These are phyloP conservation scores for Saccharomyces hybrid DNA, from an alignment of 1,139 yeast species.

Conservation along the genomic window DNA sequence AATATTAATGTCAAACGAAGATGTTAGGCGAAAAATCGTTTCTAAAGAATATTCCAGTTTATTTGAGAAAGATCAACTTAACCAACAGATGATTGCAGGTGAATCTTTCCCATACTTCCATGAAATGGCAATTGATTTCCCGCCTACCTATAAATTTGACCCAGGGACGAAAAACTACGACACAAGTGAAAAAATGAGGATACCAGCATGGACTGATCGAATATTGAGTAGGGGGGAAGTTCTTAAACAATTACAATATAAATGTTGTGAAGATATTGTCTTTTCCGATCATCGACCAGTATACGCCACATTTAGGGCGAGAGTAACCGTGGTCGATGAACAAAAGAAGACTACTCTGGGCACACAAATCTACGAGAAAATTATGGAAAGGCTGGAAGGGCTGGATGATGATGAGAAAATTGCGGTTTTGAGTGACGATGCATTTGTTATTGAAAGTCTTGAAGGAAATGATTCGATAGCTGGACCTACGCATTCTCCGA, in stretches of 20 bases:
- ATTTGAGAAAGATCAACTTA: slow-evolving; percentile 72
- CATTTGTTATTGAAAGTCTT: slow-evolving; percentile 10
- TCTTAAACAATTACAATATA: slow-evolving; percentile 59
- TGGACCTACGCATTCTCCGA: slow-evolving; percentile 2
- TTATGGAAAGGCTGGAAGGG: slow-evolving; percentile 20
- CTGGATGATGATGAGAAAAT: slow-evolving; percentile 34
- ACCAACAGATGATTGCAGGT: slow-evolving; percentile 74
- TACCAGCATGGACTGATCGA: slow-evolving; percentile 97
- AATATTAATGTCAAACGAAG: slow-evolving; percentile 65
- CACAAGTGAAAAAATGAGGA: slow-evolving; percentile 83
- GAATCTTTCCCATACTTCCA: slow-evolving; percentile 78
- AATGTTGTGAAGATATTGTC: slow-evolving; percentile 49
- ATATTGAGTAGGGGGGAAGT: slow-evolving; percentile 50
- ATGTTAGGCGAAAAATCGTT: slow-evolving; percentile 54
- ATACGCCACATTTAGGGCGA: slow-evolving; percentile 63
- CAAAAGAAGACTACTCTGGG: slow-evolving; percentile 50
- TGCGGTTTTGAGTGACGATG: slow-evolving; percentile 29
- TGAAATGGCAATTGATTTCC: slow-evolving; percentile 71
- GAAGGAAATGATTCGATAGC: slow-evolving; percentile 8
- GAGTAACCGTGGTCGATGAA: slow-evolving; percentile 66
- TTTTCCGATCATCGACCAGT: slow-evolving; percentile 97
- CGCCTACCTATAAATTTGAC: slow-evolving; percentile 92
- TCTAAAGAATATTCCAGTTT: slow-evolving; percentile 43
- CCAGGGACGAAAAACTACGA: slow-evolving; percentile 81
- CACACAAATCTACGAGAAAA: slow-evolving; percentile 45